Percentiles rank a stretch among this genome's conserved stretches.
Evolutionary conservation across 2,329 filamentous ascomycete species (phyloP).

Genomic region (Emericellopsis cladophorae): DNA sequence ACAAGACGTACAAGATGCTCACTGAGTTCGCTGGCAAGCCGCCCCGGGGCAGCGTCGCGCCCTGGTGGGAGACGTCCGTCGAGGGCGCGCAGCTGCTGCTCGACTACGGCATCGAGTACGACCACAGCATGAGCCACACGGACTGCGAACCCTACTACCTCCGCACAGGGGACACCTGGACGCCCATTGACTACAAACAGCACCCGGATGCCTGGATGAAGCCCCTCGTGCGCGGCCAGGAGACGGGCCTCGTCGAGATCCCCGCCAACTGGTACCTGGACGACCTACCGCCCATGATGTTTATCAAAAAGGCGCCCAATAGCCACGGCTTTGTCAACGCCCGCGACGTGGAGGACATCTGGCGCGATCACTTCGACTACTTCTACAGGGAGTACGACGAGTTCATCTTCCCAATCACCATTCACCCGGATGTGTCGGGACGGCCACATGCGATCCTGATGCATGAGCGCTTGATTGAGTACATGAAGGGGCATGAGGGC

Average conservation of each 20-base stretch:
- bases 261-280: slow-evolving; percentile 48
- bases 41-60: slow-evolving; percentile 59
- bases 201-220: slow-evolving; percentile 55
- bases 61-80: slow-evolving; percentile 61
- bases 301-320: slow-evolving; percentile 53
- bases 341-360: slow-evolving; percentile 51
- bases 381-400: slow-evolving; percentile 68
- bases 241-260: slow-evolving; percentile 53
- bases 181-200: slow-evolving; percentile 54
- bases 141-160: slow-evolving; percentile 54
- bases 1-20: slow-evolving; percentile 60
- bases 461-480: slow-evolving; percentile 55
- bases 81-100: slow-evolving; percentile 55
- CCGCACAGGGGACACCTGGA: slow-evolving; percentile 50
- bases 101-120: slow-evolving; percentile 57
- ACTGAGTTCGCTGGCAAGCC: slow-evolving; percentile 60
- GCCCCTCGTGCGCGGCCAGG: slow-evolving; percentile 41
- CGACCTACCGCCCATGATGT: slow-evolving; percentile 58
- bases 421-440: slow-evolving; percentile 63
- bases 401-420: slow-evolving; percentile 66
- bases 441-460: slow-evolving; percentile 60
- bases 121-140: slow-evolving; percentile 53
- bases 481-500: slow-evolving; percentile 49
- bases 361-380: slow-evolving; percentile 57
- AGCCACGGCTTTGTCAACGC: slow-evolving; percentile 48